Evolutionary conservation across 176 grass and related monocot species (phyloP).

Genomic region (Themeda triandra): DNA sequence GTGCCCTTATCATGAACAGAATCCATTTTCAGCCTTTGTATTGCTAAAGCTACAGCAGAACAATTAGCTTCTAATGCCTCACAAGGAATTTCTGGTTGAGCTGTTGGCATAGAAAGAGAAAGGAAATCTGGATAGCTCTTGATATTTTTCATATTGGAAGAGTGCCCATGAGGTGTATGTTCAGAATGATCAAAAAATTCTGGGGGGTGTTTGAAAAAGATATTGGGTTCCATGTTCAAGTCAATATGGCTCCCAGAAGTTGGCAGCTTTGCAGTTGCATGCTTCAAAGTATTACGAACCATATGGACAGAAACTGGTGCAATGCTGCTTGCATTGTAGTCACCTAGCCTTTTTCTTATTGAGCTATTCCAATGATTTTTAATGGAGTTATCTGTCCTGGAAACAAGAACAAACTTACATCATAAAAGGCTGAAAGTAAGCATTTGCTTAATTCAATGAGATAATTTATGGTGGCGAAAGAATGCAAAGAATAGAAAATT

Average conservation of each 20-base stretch:
- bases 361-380: slow-evolving; percentile 99
- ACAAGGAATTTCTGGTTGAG: slow-evolving; percentile 27
- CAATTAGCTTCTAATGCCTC: slow-evolving; percentile 13
- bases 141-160: slow-evolving; percentile 29
- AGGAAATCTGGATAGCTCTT: slow-evolving; percentile 40
- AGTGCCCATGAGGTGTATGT: slow-evolving; percentile 5
- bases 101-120: slow-evolving; percentile 34
- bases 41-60: slow-evolving; percentile 30
- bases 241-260: slow-evolving; percentile 27
- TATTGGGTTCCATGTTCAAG: slow-evolving; percentile 41
- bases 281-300: slow-evolving; percentile 35
- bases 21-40: slow-evolving; percentile 21
- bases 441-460: background rate
- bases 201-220: background rate
- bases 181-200: slow-evolving; percentile 28
- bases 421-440: slow-evolving; percentile 17
- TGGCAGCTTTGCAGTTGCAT: background rate
- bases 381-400: slow-evolving; percentile 93
- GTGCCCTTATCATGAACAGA: slow-evolving; percentile 15
- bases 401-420: slow-evolving; percentile 34
- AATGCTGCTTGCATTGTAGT: slow-evolving; percentile 25
- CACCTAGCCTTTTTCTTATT: slow-evolving; percentile 73
- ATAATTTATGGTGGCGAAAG: background rate
- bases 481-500: background rate
- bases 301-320: slow-evolving; percentile 20